Evolutionary conservation across 2,329 filamentous ascomycete genomes (phyloP), one percentile per base, ranked within the genome.

Genomic region (Neopestalotiopsis clavispora): DNA sequence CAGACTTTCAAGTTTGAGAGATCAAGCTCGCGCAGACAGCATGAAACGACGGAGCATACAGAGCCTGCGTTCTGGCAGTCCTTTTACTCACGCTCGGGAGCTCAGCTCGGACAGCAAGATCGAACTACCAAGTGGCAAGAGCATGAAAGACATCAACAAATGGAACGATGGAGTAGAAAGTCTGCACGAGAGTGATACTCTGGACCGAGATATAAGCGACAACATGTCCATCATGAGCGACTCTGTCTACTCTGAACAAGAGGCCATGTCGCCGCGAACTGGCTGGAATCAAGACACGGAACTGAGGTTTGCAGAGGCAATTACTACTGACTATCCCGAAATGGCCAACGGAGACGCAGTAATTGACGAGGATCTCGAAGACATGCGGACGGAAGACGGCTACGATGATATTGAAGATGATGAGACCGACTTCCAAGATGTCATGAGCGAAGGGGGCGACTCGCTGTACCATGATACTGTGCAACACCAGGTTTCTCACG

Each of bases 1-100:
- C 69, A 94, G 94, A 75, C 94, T 97, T 45, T 95, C 94, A 1
- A 92, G 85, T 17, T 80, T 97, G 57, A 92, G 93, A 74, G 90
- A 94, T 71, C 91, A 94, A 74, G 92, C 93, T 0, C 89, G 92
- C 23, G 92, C 92, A 69, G 94, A 97, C 74, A 94, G 88, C 73
- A 80, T 97, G 74, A 91, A 93, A 75, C 88, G 94, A 65, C 88
- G 91, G 67, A 97, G 93, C 78, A 79, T 95, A 66, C 91, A 94
- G 73, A 94, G 88, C 75, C 80, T 95, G 69, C 88, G 93, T 49
- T 92, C 90, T 1, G 90, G 91, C 0, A 96, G 92, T 75, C 94
- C 93, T 0, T 93, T 97, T 76, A 95, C 92, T 0, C 89, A 93
- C 72, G 88, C 93, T 2, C 45, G 65, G 14, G 69, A 66, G 5